Base-by-base conservation (phyloP, 768 basidiomycete genomes). In the Boletus reticulatus region DNA sequence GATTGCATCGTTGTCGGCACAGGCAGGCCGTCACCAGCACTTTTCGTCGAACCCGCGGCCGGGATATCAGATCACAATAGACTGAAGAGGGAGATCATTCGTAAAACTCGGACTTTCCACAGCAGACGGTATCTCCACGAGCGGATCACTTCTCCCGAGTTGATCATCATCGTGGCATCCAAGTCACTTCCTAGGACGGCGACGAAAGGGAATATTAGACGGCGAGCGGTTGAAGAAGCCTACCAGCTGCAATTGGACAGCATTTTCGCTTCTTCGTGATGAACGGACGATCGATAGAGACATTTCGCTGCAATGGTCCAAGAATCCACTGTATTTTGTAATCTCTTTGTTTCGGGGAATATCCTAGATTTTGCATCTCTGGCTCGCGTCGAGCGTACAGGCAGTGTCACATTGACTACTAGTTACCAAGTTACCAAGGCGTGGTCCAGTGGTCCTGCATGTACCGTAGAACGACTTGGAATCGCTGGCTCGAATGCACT, bases 161-260 rank as follows among this genome's bases (percentile, higher is more conserved):
- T 88, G 78, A 79, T 92, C 55, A 72, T 91, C 56, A 73, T 91
- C 42, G 88, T 89, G 17, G 76, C 82, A 27, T 73, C 75, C 42
- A 78, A 80, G n/a, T 81, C 86, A 2, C 79, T 92, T 42, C 89
- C 89, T 38, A 77, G 89, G 59, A 92, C 89, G 0, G 84, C 83
- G 19, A 89, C 89, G 13, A 92, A 92, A 73, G 89, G 89, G 29
- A 92, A 91, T 64, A 86, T 92, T 59, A 84, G 89, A 48, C 81
- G 89, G 43, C 81, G 78, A 60, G 88, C 87, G 13, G 87, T 90
- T 20, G 89, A 92, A 71, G 85, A 87, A 59, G 62, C 75, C 24
- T 88, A 81, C 75, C 76, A 77, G 63, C 60, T 65, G 24, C 73
- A 80, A 52, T 77, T 92, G 22, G 87, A 91, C 69, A 65, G 67